Base-by-base conservation (phyloP, 495 filamentous ascomycete genomes). In the Aspergillus asperescens region DNA sequence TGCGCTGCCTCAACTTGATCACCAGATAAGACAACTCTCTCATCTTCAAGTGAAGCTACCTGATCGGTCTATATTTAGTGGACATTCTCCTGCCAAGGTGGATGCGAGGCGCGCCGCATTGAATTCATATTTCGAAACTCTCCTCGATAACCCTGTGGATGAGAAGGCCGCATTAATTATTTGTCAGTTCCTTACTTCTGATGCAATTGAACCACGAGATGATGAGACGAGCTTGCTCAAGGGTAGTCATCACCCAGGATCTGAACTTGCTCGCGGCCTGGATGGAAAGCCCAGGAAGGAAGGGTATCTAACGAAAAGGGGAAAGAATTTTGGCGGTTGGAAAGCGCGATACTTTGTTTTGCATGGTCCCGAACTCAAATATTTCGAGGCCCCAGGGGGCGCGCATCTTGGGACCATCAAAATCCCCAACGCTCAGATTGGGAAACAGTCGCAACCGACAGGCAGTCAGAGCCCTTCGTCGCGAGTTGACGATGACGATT, bases 271-370 rank as follows among this genome's bases (percentile, higher is more conserved):
- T 58, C 63, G 69, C 22, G 80, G 82, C 0, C 74, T 81, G 7
- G 79, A 86, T 54, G 83, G 81, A 3, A 82, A 82, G 48, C 82
- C 85, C 1, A 75, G 83, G 55, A 92, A 91, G 62, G 90, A 85
- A 62, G 93, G 93, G 13, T 97, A 96, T 73, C 74, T 98, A 25
- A 96, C 93, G 6, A 98, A 98, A 71, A 77, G 87, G 50, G 93
- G 93, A 22, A 98, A 98, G 74, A 96, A 96, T 58, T 97, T 97
- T 69, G 93, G 93, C 20, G 93, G 93, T n/a, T 98, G 93, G 93
- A 98, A 98, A 65, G 89, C 89, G 13, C 79, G 93, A 48, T 97
- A 88, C 64, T 98, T 98, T 59, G 78, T 95, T 38, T 79, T 98
- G 1, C 89, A 97, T 61, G 90, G 90, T 1, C 88, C 94, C 13